Conservation (phyloP, 73 alveolate genomes). For the Paraurostyla sp. region DNA sequence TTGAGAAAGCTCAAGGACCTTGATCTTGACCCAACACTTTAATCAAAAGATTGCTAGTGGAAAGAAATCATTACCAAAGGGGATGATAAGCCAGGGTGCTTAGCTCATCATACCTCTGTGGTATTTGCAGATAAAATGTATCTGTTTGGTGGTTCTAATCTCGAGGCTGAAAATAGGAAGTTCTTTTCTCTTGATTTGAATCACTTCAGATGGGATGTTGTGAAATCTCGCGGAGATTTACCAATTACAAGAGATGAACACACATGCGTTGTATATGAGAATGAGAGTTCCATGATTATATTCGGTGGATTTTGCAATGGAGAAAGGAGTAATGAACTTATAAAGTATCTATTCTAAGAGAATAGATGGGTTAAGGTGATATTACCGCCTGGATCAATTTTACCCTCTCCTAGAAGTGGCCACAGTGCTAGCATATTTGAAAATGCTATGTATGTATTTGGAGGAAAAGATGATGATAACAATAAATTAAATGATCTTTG, state of each 20-base stretch:
- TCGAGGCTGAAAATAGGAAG: slow-evolving; percentile 64
- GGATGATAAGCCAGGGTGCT: slow-evolving; percentile 44
- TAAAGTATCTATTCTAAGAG: slow-evolving; percentile 75
- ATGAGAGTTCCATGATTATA: slow-evolving; percentile 82
- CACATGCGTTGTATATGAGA: slow-evolving; percentile 79
- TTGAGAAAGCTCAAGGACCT: slow-evolving; percentile 51
- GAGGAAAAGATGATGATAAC: slow-evolving; percentile 88
- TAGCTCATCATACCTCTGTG: slow-evolving; percentile 71
- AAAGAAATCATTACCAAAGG: slow-evolving; percentile 63
- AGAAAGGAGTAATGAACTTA: slow-evolving; percentile 81
- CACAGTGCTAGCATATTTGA: slow-evolving; percentile 89
- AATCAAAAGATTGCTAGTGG: slow-evolving; percentile 65
- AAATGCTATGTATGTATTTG: slow-evolving; percentile 80
- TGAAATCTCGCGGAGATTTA: slow-evolving; percentile 38
- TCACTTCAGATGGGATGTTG: slow-evolving; percentile 62
- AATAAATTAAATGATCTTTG: slow-evolving; percentile 76
- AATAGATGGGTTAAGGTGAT: slow-evolving; percentile 83
- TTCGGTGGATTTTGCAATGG: slow-evolving; percentile 92
- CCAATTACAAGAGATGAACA: slow-evolving; percentile 93
- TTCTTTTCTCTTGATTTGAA: slow-evolving; percentile 64
- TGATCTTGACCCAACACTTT: slow-evolving; percentile 8
- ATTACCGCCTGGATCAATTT: slow-evolving; percentile 42
- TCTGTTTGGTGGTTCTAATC: slow-evolving; percentile 76
- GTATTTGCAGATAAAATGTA: slow-evolving; percentile 66
- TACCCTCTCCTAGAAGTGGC: slow-evolving; percentile 92